A percentile compares a stretch with the other conserved stretches of the same genome.
These are phyloP conservation scores for Vitis hybrid DNA, from an alignment of 177 flowering plant genomes.

Conservation along the genomic window DNA sequence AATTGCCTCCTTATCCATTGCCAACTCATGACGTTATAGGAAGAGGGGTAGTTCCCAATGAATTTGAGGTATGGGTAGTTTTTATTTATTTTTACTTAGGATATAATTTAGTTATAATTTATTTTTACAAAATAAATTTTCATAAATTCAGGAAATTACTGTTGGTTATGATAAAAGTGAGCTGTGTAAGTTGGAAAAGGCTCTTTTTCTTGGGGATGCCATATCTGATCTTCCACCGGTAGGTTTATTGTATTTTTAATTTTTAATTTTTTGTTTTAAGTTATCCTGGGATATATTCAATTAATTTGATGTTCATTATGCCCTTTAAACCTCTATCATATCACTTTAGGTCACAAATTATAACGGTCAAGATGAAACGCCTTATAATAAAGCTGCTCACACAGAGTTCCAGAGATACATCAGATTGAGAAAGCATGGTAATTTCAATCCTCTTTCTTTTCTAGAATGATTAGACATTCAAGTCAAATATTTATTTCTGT, in stretches of 20 bases:
- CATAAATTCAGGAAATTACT: conserved; percentile 30
- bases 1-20: conserved; percentile 64
- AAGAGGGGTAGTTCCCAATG: conserved; percentile 49
- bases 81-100: no score
- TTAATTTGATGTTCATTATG: neutral
- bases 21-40: conserved; percentile 74
- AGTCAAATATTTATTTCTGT: no score
- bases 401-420: conserved; percentile 60
- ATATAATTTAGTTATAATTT: no score
- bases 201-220: conserved; percentile 59
- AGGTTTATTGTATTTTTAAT: conserved; percentile 7
- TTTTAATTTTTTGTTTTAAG: neutral
- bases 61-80: conserved; percentile 62
- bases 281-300: no score
- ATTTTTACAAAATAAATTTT: neutral
- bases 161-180: conserved; percentile 47
- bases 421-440: conserved; percentile 47
- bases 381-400: conserved; percentile 33
- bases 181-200: conserved; percentile 23
- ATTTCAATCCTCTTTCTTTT: conserved; percentile 5
- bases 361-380: conserved; percentile 57
- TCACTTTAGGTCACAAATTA: conserved; percentile 46
- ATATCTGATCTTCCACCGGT: conserved; percentile 84
- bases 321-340: no score
- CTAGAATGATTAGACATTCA: conserved; percentile 23